Conservation (phyloP, 352 stramenopile species). For the Saprolegnia parasitica region DNA sequence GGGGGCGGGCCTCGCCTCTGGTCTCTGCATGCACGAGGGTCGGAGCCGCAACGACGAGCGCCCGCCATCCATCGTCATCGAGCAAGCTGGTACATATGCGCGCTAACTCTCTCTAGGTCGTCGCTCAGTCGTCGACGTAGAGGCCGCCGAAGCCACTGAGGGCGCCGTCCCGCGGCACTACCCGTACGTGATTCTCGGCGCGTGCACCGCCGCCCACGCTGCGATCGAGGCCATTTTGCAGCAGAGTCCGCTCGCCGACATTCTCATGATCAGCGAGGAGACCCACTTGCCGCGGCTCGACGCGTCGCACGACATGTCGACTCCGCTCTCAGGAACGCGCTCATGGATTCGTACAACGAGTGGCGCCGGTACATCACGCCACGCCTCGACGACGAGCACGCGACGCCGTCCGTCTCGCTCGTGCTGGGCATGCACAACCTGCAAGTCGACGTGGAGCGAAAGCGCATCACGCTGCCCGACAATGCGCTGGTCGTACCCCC, state of each 20-base stretch:
- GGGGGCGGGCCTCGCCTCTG: not conserved
- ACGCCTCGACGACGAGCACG: slow-evolving; percentile 65
- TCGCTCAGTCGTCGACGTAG: not conserved
- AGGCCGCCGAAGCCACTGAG: not conserved
- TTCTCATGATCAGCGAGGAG: slow-evolving; percentile 86
- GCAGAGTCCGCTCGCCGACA: slow-evolving; percentile 71
- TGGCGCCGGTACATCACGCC: slow-evolving; percentile 83
- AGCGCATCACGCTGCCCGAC: slow-evolving; percentile 72
- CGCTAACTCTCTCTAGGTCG: too few relatives aligned
- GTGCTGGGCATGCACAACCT: slow-evolving; percentile 57
- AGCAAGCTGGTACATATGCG: not conserved
- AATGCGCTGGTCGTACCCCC: slow-evolving; percentile 49
- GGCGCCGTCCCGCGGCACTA: slow-evolving; percentile 63
- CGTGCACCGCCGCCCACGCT: slow-evolving; percentile 81
- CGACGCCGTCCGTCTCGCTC: slow-evolving; percentile 52
- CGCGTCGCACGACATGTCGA: slow-evolving; percentile 34
- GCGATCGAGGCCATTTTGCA: slow-evolving; percentile 89
- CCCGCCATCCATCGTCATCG: slow-evolving; percentile 15
- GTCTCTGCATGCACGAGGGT: not conserved
- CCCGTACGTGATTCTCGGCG: slow-evolving; percentile 86
- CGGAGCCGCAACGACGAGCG: not conserved
- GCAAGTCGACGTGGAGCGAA: slow-evolving; percentile 83
- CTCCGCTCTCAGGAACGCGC: slow-evolving; percentile 39
- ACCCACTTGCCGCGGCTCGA: slow-evolving; percentile 57
- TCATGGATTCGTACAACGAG: slow-evolving; percentile 88